phyloP scores from a whole-genome alignment of 805 yeast genomes.

The Myxozyma lipomycoides region DNA sequence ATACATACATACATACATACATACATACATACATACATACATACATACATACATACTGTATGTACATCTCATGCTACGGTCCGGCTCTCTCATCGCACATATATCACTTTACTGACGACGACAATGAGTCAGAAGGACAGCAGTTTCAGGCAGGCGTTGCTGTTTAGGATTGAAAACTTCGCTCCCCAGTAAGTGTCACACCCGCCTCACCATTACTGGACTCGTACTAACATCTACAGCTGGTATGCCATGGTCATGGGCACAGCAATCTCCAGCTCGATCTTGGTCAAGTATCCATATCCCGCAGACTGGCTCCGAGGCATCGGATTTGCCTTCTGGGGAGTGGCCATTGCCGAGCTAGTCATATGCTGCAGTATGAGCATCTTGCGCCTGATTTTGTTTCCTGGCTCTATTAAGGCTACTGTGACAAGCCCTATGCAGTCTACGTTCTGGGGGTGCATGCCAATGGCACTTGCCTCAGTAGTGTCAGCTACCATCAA shows the following conservation, averaged over 20 bases:
- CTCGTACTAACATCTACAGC: too few species aligned
- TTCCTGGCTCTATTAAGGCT: slow-evolving; percentile 36
- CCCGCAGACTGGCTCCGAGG: slow-evolving; percentile 54
- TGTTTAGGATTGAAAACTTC: not conserved
- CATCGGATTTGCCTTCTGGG: slow-evolving; percentile 61
- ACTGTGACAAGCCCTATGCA: slow-evolving; percentile 44
- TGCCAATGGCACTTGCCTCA: slow-evolving; percentile 74
- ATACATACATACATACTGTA: not conserved
- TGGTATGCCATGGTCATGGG: slow-evolving; percentile 84
- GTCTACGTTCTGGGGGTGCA: slow-evolving; percentile 69
- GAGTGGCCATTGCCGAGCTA: slow-evolving; percentile 47
- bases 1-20: not conserved
- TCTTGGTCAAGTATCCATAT: slow-evolving; percentile 65
- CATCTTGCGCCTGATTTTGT: slow-evolving; percentile 42
- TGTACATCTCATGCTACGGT: too few species aligned
- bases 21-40: too few species aligned
- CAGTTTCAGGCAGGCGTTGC: not conserved
- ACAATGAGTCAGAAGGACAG: too few species aligned
- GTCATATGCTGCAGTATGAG: slow-evolving; percentile 44
- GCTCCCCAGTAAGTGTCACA: not conserved
- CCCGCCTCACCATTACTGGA: not conserved
- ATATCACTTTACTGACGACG: too few species aligned
- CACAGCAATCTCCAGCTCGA: slow-evolving; percentile 63
- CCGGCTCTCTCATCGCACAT: too few species aligned
- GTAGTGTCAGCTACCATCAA: slow-evolving; percentile 54